Evolutionary conservation across 768 basidiomycete genomes (phyloP), one percentile per base, ranked within the genome.

Genomic region (Trametes villosa): DNA sequence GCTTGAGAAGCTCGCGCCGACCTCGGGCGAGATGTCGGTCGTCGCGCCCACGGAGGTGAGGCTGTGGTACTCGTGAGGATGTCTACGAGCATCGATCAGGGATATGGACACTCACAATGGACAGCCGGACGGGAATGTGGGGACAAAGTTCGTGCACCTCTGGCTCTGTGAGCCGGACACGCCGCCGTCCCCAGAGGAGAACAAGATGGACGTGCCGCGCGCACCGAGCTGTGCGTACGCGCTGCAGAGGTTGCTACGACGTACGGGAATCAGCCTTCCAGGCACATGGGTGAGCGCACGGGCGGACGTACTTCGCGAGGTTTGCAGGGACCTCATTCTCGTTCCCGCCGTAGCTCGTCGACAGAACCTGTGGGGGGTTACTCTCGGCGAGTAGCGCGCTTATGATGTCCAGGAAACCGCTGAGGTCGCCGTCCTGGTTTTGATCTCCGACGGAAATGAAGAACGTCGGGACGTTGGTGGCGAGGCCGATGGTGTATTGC

Each of bases 171-270:
- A 63, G 22, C 75, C 75, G 11, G 69, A 71, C 36, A 75, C 75
- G 51, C 76, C 76, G 38, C 72, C 74, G 58, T 77, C 75, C 26
- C 76, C 77, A 9, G 77, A 75, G 0, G 74, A 69, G 67, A 75
- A 77, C 20, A 78, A 60, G 60, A 77, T 67, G 12, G 73, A 74
- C 5, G 68, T 65, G 22, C 76, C 76, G 47, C 71, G 72, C 15
- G 75, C 72, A 29, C 74, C 74, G 33, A 78, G 72, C 60, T 72
- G 71, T 46, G 64, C 60, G 61, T 74, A 75, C 18, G 69, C 70
- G 53, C 73, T 74, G 65, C 75, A 78, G 34, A 78, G 56, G 17
- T 58, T 56, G 49, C 72, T 75, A 49, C 22, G n/a, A n/a, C n/a
- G n/a, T n/a, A n/a, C n/a, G n/a, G n/a, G n/a, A n/a, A n/a, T n/a